Evolutionary conservation across 2,329 filamentous ascomycete genomes (phyloP).

Genomic region (Fusarium fujikuroi): DNA sequence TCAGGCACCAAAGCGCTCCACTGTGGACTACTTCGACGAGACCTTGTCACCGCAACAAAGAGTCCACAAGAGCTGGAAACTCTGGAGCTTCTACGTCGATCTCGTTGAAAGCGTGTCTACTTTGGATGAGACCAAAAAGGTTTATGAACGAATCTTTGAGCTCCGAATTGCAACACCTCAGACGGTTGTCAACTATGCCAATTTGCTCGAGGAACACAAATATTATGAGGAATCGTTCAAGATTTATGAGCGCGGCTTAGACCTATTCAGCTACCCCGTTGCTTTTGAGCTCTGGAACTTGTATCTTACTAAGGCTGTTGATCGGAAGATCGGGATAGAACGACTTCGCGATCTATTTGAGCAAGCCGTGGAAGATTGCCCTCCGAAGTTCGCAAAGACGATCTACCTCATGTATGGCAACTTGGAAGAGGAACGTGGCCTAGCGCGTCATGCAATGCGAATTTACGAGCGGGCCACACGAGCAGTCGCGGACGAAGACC

Average conservation of each 20-base stretch:
- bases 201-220: conserved; percentile 90
- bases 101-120: conserved; percentile 94
- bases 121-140: conserved; percentile 89
- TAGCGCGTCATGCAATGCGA: conserved; percentile 96
- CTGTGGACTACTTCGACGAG: conserved; percentile 99
- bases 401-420: conserved; percentile 99
- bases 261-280: conserved; percentile 98
- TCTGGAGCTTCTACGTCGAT: conserved; percentile 99
- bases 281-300: conserved; percentile 99
- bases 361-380: conserved; percentile 93
- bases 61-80: conserved; percentile 98
- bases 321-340: conserved; percentile 95
- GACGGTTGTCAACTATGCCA: conserved; percentile 98
- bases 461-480: conserved; percentile 98
- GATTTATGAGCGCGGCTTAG: conserved; percentile 92
- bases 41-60: conserved; percentile 92
- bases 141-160: conserved; percentile 98
- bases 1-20: conserved; percentile 96
- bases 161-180: conserved; percentile 97
- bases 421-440: conserved; percentile 92
- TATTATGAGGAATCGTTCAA: conserved; percentile 99
- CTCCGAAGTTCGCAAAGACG: conserved; percentile 94
- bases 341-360: conserved; percentile 94
- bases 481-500: conserved; percentile 92
- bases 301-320: conserved; percentile 96